Base-by-base conservation (phyloP, 2,329 filamentous ascomycete species). In the Verticillium dahliae region DNA sequence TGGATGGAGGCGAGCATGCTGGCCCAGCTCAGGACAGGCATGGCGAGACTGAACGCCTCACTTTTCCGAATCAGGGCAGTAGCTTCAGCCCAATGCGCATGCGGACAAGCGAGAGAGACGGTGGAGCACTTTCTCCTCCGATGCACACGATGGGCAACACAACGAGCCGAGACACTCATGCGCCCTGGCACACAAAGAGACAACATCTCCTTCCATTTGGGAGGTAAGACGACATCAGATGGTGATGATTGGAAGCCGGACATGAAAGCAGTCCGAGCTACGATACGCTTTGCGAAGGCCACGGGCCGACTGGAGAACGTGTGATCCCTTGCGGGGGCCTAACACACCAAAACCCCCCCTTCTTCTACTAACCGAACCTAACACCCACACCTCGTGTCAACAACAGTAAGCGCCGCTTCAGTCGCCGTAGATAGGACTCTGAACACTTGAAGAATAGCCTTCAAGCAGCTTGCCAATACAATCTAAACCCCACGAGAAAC, bases 221-320 rank as follows among this genome's bases (percentile, higher is more conserved):
- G 56, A 37, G 35, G 56, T 2, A 57, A 38, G 37, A 31, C 64
- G 71, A 69, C 66, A 9, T 61, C 64, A 60, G 34, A 35, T 57
- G 56, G 56, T 34, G 52, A 55, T 15, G 65, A 66, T 31, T 73
- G 67, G 71, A 68, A 56, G 57, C 71, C 68, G 63, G 67, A 72
- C 59, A 63, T 72, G 60, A 63, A 68, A 63, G 67, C 68, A 60
- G 68, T 72, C 56, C 67, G 65, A 58, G 67, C 68, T 59, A 69
- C 65, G 58, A 69, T 73, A 67, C 66, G 64, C 60, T 71, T 73
- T 66, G 65, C 69, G 27, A 70, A 70, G 61, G 66, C 65, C 58
- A 72, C 62, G 67, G 66, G 65, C 50, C 66, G 60, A 66, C 66
- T 68, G 62, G 60, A 65, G 57, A 62, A 57, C 27, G 37, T n/a